phyloP scores from a whole-genome alignment of 2,329 filamentous ascomycete species.

The Chaetomiaceae sp. region DNA sequence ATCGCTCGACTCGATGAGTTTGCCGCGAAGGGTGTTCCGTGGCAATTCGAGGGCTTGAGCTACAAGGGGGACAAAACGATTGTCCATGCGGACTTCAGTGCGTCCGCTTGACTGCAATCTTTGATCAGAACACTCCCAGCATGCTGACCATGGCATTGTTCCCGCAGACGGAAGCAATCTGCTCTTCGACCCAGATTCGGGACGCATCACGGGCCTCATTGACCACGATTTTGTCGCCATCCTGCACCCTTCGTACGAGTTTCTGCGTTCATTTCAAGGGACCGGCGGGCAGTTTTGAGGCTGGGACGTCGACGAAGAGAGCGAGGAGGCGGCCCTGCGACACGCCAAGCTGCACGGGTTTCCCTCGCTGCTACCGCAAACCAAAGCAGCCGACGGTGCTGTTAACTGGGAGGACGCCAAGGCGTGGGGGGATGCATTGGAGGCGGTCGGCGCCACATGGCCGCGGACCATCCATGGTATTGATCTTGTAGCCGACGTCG shows the following conservation, averaged over 20 bases:
- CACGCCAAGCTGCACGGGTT: conserved; percentile 17
- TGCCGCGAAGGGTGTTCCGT: conserved; percentile 23
- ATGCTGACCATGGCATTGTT: no score
- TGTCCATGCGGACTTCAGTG: conserved; percentile 29
- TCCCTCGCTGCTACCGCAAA: conserved; percentile 7
- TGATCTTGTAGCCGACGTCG: not conserved
- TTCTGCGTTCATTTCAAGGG: conserved; percentile 12
- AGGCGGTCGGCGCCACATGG: conserved; percentile 10
- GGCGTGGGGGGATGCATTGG: conserved; percentile 16
- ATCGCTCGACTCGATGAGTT: conserved; percentile 29
- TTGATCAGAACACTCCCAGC: not conserved
- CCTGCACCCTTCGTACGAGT: conserved; percentile 13
- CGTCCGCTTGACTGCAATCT: conserved; percentile 12
- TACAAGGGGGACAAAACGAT: conserved; percentile 22
- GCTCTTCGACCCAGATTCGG: conserved; percentile 24
- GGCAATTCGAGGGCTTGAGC: conserved; percentile 21
- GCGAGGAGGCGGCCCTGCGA: conserved; percentile 7
- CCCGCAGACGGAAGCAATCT: conserved; percentile 27
- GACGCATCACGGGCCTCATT: conserved; percentile 26
- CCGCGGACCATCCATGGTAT: conserved; percentile 12
- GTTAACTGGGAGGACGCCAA: conserved; percentile 15
- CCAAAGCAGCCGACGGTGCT: conserved; percentile 1
- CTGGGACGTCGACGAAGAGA: conserved; percentile 8
- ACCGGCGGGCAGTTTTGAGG: conserved; percentile 9
- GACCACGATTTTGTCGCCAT: conserved; percentile 17